Conservation (phyloP, 1,139 yeast genomes). For the Pneumocystis murina region DNA sequence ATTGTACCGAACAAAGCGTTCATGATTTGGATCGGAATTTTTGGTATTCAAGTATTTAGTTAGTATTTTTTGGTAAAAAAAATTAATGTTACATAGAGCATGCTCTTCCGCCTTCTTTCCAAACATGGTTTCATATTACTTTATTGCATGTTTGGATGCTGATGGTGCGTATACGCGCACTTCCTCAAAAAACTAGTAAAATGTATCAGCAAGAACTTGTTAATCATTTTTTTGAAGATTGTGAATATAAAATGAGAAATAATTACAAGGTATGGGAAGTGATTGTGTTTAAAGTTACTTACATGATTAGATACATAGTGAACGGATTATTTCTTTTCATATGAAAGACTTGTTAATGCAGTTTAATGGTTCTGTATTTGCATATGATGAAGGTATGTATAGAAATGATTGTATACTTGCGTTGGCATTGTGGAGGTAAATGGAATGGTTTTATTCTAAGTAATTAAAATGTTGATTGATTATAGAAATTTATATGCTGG, state of each 20-base stretch:
- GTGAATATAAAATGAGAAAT: conserved; percentile 69
- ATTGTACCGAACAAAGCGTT: neutral
- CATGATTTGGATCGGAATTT: neutral
- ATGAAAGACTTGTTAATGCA: conserved; percentile 84
- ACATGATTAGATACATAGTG: conserved; percentile 45
- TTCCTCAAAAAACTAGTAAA: conserved; percentile 79
- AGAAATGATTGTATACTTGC: conserved; percentile 69
- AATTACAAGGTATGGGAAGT: conserved; percentile 36
- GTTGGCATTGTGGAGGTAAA: conserved; percentile 44
- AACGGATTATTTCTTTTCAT: conserved; percentile 69
- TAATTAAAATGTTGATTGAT: conserved; percentile 30
- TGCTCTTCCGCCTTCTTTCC: conserved; percentile 68
- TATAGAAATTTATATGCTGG: conserved; percentile 73
- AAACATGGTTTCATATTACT: conserved; percentile 91
- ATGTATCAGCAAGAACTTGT: conserved; percentile 85
- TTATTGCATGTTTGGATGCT: conserved; percentile 85
- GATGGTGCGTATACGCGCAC: conserved; percentile 85
- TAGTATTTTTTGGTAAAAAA: neutral
- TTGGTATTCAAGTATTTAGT: neutral
- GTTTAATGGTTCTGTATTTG: conserved; percentile 72
- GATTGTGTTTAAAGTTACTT: neutral
- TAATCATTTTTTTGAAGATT: conserved; percentile 77
- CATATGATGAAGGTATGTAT: conserved; percentile 85
- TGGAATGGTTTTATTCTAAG: conserved; percentile 9
- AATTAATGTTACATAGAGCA: conserved; percentile 5